Evolutionary conservation across 257 asterid species (phyloP).

Genomic region (Lycium ferocissimum): DNA sequence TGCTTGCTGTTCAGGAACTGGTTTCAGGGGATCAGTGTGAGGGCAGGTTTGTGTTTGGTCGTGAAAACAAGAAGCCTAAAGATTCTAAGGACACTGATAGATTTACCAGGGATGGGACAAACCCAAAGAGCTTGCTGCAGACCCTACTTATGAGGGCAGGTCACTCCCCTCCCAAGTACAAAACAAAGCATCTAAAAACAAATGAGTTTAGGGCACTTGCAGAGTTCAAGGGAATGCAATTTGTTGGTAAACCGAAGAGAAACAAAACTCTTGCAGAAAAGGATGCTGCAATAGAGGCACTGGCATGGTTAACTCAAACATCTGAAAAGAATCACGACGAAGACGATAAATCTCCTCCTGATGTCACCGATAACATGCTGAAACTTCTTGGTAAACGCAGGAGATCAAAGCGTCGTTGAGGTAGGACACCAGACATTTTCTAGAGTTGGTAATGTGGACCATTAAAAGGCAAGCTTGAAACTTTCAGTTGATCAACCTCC

Average conservation of each 20-base stretch:
- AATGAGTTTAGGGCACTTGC: slow-evolving; percentile 91
- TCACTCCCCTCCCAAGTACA: slow-evolving; percentile 95
- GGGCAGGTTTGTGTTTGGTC: slow-evolving; percentile 96
- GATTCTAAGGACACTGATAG: slow-evolving; percentile 59
- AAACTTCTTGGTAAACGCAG: slow-evolving; percentile 80
- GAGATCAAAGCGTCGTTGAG: slow-evolving; percentile 63
- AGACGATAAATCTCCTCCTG: slow-evolving; percentile 67
- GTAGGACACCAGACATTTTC: slow-evolving; percentile 27
- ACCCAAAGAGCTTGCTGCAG: slow-evolving; percentile 94
- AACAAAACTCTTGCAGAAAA: slow-evolving; percentile 86
- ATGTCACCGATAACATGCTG: slow-evolving; percentile 89
- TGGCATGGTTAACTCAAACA: slow-evolving; percentile 93
- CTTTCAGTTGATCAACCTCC: slow-evolving; percentile 22
- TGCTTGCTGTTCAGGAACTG: slow-evolving; percentile 91
- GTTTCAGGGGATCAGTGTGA: slow-evolving; percentile 90
- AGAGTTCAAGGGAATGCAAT: slow-evolving; percentile 97
- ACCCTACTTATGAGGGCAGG: slow-evolving; percentile 98
- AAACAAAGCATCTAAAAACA: slow-evolving; percentile 93
- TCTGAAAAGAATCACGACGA: slow-evolving; percentile 59
- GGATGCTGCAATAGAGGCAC: slow-evolving; percentile 95
- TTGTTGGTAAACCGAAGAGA: slow-evolving; percentile 93
- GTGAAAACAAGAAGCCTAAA: slow-evolving; percentile 72
- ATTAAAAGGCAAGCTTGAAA: background rate
- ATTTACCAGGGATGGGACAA: slow-evolving; percentile 86
- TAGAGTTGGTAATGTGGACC: background rate